Percentiles rank a stretch among this genome's conserved stretches.
These are phyloP conservation scores for Helotiales sp. DNA, from an alignment of 2,329 filamentous ascomycete genomes.

Conservation along the genomic window DNA sequence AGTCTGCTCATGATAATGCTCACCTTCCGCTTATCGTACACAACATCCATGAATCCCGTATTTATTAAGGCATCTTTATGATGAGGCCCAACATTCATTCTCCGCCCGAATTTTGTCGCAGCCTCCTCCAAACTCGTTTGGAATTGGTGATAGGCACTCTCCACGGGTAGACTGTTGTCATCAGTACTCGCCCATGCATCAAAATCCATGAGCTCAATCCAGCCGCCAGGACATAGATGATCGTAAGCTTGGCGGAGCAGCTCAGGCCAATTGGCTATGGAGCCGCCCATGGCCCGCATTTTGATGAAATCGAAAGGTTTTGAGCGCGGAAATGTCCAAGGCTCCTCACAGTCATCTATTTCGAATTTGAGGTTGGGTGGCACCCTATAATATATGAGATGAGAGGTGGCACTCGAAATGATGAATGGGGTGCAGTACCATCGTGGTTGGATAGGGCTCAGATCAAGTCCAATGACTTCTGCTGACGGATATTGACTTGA, in stretches of 20 bases:
- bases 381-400: too few species aligned
- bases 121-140: background rate
- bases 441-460: constrained; percentile 28
- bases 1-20: too few species aligned
- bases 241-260: background rate
- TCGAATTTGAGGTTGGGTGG: constrained; percentile 33
- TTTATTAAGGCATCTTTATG: background rate
- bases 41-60: background rate
- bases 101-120: background rate
- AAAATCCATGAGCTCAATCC: background rate
- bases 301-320: constrained; percentile 56
- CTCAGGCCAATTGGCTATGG: background rate
- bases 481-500: constrained; percentile 24
- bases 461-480: constrained; percentile 27
- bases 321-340: constrained; percentile 44
- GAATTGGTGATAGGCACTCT: background rate
- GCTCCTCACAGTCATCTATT: constrained; percentile 37
- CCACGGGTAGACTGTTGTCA: background rate
- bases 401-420: too few species aligned
- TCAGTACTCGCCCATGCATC: background rate
- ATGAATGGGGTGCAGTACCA: constrained; percentile 7
- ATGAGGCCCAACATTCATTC: background rate
- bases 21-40: too few species aligned
- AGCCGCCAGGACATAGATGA: background rate
- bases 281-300: constrained; percentile 43